A percentile compares a stretch with the other conserved stretches of the same genome.
Conservation (phyloP, 2,329 filamentous ascomycete species). For the Parasarocladium wereldwijsianum region DNA sequence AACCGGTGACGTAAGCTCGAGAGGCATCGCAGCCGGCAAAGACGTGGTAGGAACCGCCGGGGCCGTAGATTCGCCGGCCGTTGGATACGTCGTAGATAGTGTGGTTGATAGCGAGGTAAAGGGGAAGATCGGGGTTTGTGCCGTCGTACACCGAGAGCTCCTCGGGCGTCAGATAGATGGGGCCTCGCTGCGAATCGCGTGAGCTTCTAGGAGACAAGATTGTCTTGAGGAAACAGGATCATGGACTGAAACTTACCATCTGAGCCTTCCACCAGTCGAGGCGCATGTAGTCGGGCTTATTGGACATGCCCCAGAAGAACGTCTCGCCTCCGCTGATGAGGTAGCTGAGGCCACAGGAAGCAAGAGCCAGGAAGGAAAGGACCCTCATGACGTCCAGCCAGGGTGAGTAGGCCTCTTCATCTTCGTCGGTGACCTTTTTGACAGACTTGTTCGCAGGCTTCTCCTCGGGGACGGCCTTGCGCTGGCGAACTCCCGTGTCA, state of each 20-base stretch:
- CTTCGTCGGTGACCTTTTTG: conserved; percentile 25
- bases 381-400: conserved; percentile 57
- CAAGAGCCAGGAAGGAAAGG: conserved; percentile 48
- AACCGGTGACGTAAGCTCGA: conserved; percentile 82
- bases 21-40: conserved; percentile 81
- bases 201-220: not conserved
- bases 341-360: conserved; percentile 59
- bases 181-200: conserved; percentile 29
- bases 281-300: conserved; percentile 48
- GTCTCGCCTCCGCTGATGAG: conserved; percentile 58
- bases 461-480: conserved; percentile 17
- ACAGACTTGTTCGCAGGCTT: conserved; percentile 11
- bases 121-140: conserved; percentile 54
- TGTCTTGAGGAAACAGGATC: conserved; percentile 2
- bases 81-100: conserved; percentile 73
- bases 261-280: conserved; percentile 42
- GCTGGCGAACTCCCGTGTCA: conserved; percentile 27
- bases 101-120: conserved; percentile 84
- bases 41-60: conserved; percentile 73
- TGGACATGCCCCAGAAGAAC: conserved; percentile 48
- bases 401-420: conserved; percentile 44
- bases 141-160: conserved; percentile 69
- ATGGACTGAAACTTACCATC: conserved; percentile 31
- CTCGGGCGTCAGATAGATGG: conserved; percentile 56
- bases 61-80: conserved; percentile 57